A percentile compares a stretch with the other conserved stretches of the same genome.
These are phyloP conservation scores for Lactifluus rugatus DNA, from an alignment of 768 basidiomycete genomes.

Conservation along the genomic window DNA sequence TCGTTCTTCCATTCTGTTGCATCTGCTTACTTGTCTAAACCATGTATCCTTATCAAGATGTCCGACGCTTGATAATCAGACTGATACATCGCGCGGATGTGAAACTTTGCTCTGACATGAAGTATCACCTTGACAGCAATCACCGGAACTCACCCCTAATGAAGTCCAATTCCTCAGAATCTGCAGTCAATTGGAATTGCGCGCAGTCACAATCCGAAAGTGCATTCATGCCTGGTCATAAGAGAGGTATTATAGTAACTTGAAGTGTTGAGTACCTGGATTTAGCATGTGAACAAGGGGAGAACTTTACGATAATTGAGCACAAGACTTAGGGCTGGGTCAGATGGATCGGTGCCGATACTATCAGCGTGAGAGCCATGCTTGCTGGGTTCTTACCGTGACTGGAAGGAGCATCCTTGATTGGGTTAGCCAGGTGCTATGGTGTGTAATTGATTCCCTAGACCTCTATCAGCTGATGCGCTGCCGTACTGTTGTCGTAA, in stretches of 20 bases:
- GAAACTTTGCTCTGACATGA: neutral
- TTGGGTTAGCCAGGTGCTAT: neutral
- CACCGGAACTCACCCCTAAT: neutral
- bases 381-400: neutral
- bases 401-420: neutral
- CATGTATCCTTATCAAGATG: neutral
- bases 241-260: too few relatives aligned
- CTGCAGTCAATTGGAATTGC: neutral
- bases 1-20: neutral
- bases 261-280: too few relatives aligned
- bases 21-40: neutral
- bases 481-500: neutral
- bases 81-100: neutral
- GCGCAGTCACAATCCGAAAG: too few relatives aligned
- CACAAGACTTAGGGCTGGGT: too few relatives aligned
- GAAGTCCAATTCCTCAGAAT: too few relatives aligned
- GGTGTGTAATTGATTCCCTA: neutral
- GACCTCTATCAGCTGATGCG: neutral
- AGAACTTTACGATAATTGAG: too few relatives aligned
- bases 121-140: neutral
- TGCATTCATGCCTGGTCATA: too few relatives aligned
- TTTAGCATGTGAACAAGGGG: too few relatives aligned
- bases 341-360: neutral
- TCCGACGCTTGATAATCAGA: neutral
- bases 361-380: neutral